A percentile compares a stretch with the other conserved stretches of the same genome.
These are phyloP conservation scores for Trichoderma asperellum DNA, from an alignment of 2,329 filamentous ascomycete genomes.

Conservation along the genomic window DNA sequence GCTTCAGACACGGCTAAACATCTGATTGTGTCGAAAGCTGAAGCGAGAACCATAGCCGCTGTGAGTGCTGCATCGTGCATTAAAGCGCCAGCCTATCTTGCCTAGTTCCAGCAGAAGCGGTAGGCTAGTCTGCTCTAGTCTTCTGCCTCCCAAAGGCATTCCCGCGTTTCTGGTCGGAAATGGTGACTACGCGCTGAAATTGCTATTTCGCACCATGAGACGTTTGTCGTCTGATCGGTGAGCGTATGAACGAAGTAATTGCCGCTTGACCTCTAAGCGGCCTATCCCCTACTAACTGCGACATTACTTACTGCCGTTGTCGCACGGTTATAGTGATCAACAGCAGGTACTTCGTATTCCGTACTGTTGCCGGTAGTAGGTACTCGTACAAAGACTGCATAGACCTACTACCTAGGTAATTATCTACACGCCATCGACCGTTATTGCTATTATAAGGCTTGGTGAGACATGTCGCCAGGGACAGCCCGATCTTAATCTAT, in stretches of 20 bases:
- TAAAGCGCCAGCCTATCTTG: constrained; percentile 15
- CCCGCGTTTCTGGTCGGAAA: background rate
- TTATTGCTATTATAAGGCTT: constrained; percentile 21
- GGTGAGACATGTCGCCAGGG: constrained; percentile 27
- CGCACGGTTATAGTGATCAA: background rate
- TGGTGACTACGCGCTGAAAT: background rate
- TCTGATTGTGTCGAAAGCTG: constrained; percentile 10
- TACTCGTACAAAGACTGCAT: background rate
- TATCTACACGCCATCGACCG: background rate
- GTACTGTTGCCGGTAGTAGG: background rate
- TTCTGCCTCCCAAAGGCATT: background rate
- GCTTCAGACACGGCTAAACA: background rate
- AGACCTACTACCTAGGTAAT: background rate
- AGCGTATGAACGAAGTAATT: background rate
- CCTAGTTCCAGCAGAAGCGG: background rate
- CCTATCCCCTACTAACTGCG: background rate
- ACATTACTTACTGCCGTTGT: background rate
- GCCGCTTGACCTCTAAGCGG: background rate
- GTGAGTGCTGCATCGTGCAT: constrained; percentile 21
- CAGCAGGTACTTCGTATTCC: background rate
- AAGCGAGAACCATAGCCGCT: constrained; percentile 1
- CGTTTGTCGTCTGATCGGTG: background rate
- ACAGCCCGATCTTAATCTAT: constrained; percentile 25
- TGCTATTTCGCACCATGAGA: background rate
- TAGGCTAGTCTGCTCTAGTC: background rate